Evolutionary conservation across 768 basidiomycete genomes (phyloP), one percentile per base, ranked within the genome.

Genomic region (Tulasnella calospora): DNA sequence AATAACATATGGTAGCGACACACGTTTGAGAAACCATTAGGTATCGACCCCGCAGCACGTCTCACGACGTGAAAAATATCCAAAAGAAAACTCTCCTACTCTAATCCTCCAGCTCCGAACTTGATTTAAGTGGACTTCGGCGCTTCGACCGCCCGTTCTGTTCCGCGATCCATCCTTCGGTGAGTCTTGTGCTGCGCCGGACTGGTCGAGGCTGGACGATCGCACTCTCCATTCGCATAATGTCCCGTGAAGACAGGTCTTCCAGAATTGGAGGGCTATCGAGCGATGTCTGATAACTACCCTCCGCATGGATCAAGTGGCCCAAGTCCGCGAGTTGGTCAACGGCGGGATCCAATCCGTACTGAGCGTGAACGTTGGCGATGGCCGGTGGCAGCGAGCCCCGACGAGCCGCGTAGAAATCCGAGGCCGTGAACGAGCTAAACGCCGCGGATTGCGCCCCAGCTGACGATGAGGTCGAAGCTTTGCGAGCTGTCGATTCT

Each of bases 301-400:
- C 51, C 5, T 21, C 23, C 21, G 51, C 61, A 35, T 67, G 61
- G 19, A 67, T 35, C 61, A 67, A 33, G 33, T 67, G 33, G 61
- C 61, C 61, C 61, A 67, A 67, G 61, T 67, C 61, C 61, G 61
- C 61, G 19, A 67, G 61, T 27, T 67, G 61, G 13, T 67, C 61
- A 19, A 67, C 61, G 30, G 27, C 61, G 61, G 61, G 61, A 33
- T 67, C 61, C 61, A 67, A 13, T 67, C 61, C 61, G 19, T 67
- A 67, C 33, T 67, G 61, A 12, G 61, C 61, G 61, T 67, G 61
- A 35, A 67, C 61, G 30, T 67, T 67, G 61, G 61, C 61, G 61
- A 67, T 67, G 27, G 61, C 33, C 30, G 61, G 61, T 27, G 61
- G 61, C 13, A 67, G 19, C 30, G 61, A 67, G 12, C 3, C 61